phyloP scores from a whole-genome alignment of 768 basidiomycete genomes.

The Lyophyllum decastes region DNA sequence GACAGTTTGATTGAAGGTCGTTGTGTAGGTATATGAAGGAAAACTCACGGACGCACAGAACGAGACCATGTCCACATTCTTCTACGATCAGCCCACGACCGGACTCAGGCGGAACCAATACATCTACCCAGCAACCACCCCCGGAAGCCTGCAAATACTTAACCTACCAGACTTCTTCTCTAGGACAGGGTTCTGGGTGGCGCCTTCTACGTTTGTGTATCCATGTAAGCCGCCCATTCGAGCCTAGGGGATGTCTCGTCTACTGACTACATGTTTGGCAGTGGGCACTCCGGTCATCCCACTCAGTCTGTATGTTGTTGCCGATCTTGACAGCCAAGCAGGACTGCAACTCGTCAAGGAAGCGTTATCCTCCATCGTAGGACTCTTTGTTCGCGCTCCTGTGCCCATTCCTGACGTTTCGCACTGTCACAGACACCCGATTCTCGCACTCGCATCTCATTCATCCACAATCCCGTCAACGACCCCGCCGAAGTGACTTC shows the following conservation, averaged over 20 bases:
- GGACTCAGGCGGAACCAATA: conserved; percentile 71
- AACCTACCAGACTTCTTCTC: conserved; percentile 58
- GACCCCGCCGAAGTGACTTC: conserved; percentile 15
- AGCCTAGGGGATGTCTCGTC: background rate
- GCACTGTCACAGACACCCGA: conserved; percentile 37
- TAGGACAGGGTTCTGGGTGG: conserved; percentile 42
- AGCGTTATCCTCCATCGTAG: conserved; percentile 67
- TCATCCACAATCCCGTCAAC: conserved; percentile 70
- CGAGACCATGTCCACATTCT: conserved; percentile 66
- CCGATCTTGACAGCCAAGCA: conserved; percentile 69
- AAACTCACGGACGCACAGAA: conserved; percentile 53
- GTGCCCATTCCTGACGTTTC: conserved; percentile 1
- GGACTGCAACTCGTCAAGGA: conserved; percentile 65
- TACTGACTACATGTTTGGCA: conserved; percentile 8
- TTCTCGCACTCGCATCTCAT: conserved; percentile 61
- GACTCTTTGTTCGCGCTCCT: conserved; percentile 6
- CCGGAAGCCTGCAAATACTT: conserved; percentile 50
- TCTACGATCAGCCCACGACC: conserved; percentile 86
- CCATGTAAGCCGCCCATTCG: conserved; percentile 44
- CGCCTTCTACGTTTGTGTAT: conserved; percentile 57
- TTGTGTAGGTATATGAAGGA: conserved; percentile 55
- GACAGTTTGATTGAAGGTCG: background rate
- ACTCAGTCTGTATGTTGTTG: conserved; percentile 65
- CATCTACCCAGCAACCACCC: conserved; percentile 57
- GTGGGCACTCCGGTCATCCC: conserved; percentile 35